phyloP scores from a whole-genome alignment of 495 filamentous ascomycete species.

The Xylaria venustula region DNA sequence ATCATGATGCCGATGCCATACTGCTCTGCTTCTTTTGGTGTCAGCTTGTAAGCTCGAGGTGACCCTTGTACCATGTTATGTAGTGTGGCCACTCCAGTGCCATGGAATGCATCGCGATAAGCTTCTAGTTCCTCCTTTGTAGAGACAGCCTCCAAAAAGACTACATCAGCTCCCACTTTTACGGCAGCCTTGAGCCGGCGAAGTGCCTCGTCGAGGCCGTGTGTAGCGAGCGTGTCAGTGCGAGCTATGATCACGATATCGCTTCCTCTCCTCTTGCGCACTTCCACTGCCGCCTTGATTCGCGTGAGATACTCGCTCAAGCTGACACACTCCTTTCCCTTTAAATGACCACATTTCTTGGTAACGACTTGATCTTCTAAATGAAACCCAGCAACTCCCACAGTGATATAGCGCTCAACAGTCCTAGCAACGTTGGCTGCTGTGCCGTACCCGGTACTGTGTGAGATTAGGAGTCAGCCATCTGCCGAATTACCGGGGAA shows the following conservation, averaged over 20 bases:
- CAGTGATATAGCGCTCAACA: constrained; percentile 57
- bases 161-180: constrained; percentile 60
- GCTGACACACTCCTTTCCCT: constrained; percentile 58
- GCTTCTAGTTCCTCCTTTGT: constrained; percentile 49
- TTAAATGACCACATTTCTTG: constrained; percentile 62
- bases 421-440: constrained; percentile 58
- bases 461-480: neutral
- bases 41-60: neutral
- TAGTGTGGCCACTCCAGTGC: neutral
- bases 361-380: constrained; percentile 66
- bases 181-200: constrained; percentile 52
- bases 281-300: constrained; percentile 49
- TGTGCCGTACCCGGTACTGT: constrained; percentile 52
- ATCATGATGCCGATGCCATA: neutral
- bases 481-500: neutral
- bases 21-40: neutral
- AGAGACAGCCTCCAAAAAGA: constrained; percentile 61
- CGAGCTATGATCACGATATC: constrained; percentile 65
- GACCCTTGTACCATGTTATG: neutral
- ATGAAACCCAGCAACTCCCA: constrained; percentile 64
- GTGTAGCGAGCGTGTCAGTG: constrained; percentile 58
- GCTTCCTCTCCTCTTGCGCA: constrained; percentile 33
- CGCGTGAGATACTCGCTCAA: constrained; percentile 38
- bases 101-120: neutral
- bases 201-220: constrained; percentile 60